A percentile compares a stretch with the other conserved stretches of the same genome.
Conservation (phyloP, 2,329 filamentous ascomycete species). For the Chrysosphaeria jannelii region DNA sequence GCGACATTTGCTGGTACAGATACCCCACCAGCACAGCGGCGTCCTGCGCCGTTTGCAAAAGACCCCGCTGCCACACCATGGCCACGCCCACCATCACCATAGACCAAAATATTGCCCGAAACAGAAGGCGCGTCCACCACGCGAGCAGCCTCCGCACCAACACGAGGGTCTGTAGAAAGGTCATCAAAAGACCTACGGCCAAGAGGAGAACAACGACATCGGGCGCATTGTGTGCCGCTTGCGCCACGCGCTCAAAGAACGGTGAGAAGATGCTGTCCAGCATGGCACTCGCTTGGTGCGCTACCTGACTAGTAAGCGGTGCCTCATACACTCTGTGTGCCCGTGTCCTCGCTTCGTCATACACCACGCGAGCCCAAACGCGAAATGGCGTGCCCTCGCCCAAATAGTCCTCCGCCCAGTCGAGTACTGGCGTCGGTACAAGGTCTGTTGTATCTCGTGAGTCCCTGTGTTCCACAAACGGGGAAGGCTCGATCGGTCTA, state of each 20-base stretch:
- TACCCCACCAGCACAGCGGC: conserved; percentile 13
- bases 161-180: conserved; percentile 33
- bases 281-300: conserved; percentile 3
- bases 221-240: conserved; percentile 11
- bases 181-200: conserved; percentile 22
- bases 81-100: conserved; percentile 21
- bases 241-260: conserved; percentile 11
- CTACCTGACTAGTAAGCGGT: conserved; percentile 11
- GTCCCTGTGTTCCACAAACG: no score
- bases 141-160: conserved; percentile 42
- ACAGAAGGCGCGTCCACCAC: conserved; percentile 42
- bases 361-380: conserved; percentile 10
- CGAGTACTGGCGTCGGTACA: conserved; percentile 12
- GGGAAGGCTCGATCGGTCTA: no score
- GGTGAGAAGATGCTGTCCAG: conserved; percentile 14
- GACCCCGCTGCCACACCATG: conserved; percentile 31
- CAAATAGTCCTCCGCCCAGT: conserved; percentile 17
- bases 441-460: conserved; percentile 10
- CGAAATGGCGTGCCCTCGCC: conserved; percentile 16
- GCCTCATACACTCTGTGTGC: conserved; percentile 11
- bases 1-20: conserved; percentile 15
- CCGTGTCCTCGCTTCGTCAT: conserved; percentile 7
- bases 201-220: conserved; percentile 15
- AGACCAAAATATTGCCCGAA: conserved; percentile 34
- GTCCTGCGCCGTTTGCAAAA: conserved; percentile 33